Conservation (phyloP, 306 rosid genomes). For the Hippophae gyantsensis region DNA sequence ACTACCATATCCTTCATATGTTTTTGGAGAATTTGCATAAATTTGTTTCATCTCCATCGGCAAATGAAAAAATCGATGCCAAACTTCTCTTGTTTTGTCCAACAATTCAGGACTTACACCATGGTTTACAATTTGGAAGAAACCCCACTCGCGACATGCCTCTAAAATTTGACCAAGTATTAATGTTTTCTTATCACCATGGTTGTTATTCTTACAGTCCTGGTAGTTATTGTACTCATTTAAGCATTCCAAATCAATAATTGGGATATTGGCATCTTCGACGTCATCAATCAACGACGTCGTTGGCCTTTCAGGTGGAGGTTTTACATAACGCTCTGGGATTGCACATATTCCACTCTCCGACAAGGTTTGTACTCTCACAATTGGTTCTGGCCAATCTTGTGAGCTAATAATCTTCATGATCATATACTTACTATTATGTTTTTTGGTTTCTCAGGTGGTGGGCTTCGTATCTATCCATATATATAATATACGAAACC, state of each 20-base stretch:
- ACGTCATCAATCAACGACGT: not conserved
- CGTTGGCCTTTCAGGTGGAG: constrained; percentile 26
- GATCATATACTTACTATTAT: not conserved
- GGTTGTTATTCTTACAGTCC: too few relatives aligned
- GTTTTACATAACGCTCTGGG: constrained; percentile 67
- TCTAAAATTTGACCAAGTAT: constrained; percentile 29
- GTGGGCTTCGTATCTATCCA: not conserved
- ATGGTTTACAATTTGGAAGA: constrained; percentile 65
- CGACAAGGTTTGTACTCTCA: constrained; percentile 73
- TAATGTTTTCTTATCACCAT: not conserved
- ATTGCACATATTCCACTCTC: constrained; percentile 30
- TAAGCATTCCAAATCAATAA: constrained; percentile 44
- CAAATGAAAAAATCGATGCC: constrained; percentile 59
- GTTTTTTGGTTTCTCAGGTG: constrained; percentile 7
- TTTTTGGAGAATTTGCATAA: constrained; percentile 61
- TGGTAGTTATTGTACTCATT: not conserved
- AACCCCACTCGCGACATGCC: constrained; percentile 69
- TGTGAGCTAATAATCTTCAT: constrained; percentile 23
- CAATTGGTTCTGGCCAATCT: constrained; percentile 87
- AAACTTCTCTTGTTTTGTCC: constrained; percentile 36
- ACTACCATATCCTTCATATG: constrained; percentile 87
- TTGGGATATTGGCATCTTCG: constrained; percentile 42
- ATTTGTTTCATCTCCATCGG: constrained; percentile 55
- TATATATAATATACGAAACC: not conserved
- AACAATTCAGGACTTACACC: constrained; percentile 45